Conservation (phyloP, 768 basidiomycete species). For the Boletellus sp. region DNA sequence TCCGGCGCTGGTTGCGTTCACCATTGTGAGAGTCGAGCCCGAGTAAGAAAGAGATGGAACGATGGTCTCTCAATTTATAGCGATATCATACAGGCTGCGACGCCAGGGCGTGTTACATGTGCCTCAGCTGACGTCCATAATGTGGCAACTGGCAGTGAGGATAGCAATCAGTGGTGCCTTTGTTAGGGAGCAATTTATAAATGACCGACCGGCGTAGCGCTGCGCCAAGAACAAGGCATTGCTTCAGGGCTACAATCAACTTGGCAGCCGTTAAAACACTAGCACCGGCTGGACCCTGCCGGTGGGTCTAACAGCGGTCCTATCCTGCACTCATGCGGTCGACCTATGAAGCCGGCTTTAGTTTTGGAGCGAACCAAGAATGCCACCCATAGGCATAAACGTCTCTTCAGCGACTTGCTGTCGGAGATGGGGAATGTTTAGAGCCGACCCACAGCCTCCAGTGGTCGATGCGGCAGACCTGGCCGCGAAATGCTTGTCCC, state of each 20-base stretch:
- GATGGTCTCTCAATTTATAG: constrained; percentile 7
- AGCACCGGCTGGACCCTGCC: background rate
- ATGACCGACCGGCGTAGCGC: background rate
- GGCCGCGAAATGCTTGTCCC: too few relatives aligned
- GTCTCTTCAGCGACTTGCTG: too few relatives aligned
- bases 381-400: too few relatives aligned
- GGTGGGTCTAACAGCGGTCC: too few relatives aligned
- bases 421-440: too few relatives aligned
- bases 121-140: background rate
- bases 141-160: background rate
- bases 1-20: constrained; percentile 23
- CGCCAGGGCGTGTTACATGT: background rate
- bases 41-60: background rate
- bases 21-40: constrained; percentile 14
- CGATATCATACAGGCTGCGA: background rate
- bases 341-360: too few relatives aligned
- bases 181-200: background rate
- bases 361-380: too few relatives aligned
- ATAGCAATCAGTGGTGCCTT: background rate
- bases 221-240: background rate
- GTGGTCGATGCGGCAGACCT: too few relatives aligned
- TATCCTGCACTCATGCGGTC: too few relatives aligned
- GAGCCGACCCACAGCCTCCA: too few relatives aligned
- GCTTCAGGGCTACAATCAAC: too few relatives aligned
- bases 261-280: background rate